These are phyloP conservation scores for Penicillium pancosmium DNA, from an alignment of 495 filamentous ascomycete genomes.

Conservation along the genomic window DNA sequence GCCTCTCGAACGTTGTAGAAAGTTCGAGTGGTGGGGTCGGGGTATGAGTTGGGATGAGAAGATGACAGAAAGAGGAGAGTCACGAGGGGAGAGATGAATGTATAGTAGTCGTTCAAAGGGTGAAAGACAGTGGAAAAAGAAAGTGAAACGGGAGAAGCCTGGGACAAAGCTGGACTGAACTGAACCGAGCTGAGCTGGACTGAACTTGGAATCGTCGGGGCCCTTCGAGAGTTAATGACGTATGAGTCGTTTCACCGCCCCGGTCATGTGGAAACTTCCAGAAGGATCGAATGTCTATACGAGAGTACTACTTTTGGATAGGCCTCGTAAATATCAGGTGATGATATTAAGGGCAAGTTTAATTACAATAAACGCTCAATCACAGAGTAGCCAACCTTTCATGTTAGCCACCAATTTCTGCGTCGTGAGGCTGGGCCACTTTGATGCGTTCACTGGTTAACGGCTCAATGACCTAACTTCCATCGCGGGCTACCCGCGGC, in stretches of 20 bases:
- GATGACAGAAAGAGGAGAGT: background rate
- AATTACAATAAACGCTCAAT: no score
- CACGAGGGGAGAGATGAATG: background rate
- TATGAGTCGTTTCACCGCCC: background rate
- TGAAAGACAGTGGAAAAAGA: background rate
- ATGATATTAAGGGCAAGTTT: no score
- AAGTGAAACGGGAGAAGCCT: background rate
- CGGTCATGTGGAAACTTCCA: background rate
- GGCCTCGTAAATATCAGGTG: no score
- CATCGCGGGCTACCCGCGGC: background rate
- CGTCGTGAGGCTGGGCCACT: background rate
- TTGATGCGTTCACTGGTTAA: background rate
- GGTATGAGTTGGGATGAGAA: background rate
- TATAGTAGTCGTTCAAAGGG: background rate
- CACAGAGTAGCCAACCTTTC: no score
- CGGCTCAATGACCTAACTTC: background rate
- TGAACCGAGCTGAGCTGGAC: background rate
- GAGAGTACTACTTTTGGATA: no score
- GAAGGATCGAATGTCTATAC: background rate
- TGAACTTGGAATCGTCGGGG: background rate
- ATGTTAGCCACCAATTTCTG: no score
- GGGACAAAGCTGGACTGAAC: background rate
- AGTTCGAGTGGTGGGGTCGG: background rate
- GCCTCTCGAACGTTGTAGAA: conserved; percentile 47
- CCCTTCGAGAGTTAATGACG: conserved; percentile 1